Evolutionary conservation across 2,329 filamentous ascomycete genomes (phyloP).

Genomic region (Eutypa lata): DNA sequence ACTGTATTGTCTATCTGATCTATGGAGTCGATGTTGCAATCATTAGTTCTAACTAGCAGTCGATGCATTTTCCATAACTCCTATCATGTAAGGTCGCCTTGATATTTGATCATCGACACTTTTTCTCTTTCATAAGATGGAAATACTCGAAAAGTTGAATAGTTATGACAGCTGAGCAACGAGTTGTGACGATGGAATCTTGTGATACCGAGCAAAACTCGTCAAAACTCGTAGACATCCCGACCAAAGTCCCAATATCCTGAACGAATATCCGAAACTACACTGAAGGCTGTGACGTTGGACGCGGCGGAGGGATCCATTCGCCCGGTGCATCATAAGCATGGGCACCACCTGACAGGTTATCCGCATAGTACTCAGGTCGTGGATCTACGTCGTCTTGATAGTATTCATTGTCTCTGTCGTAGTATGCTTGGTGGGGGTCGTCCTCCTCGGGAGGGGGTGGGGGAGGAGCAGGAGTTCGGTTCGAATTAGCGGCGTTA

Average conservation of each 20-base stretch:
- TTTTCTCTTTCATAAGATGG: no score
- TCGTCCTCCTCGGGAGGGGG: conserved; percentile 15
- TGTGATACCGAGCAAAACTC: conserved; percentile 1
- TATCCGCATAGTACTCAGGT: conserved; percentile 2
- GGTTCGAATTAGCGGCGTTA: conserved; percentile 23
- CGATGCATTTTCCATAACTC: no score
- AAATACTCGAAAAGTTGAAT: no score
- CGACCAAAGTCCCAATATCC: conserved; percentile 2
- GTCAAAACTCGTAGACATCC: background rate
- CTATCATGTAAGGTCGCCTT: no score
- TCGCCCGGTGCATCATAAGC: background rate
- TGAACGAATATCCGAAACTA: background rate
- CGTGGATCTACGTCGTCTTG: conserved; percentile 18
- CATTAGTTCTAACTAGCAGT: no score
- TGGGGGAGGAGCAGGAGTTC: conserved; percentile 12
- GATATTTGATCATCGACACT: no score
- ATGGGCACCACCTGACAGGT: conserved; percentile 14
- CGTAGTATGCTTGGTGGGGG: conserved; percentile 8
- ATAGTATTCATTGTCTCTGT: conserved; percentile 23
- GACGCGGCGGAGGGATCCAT: background rate
- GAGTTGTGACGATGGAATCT: conserved; percentile 6
- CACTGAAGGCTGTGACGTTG: background rate
- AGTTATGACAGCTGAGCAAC: background rate
- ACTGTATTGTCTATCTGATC: background rate
- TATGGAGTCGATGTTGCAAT: background rate